These are phyloP conservation scores for Davidsoniella australis DNA, from an alignment of 2,329 filamentous ascomycete species.

Conservation along the genomic window DNA sequence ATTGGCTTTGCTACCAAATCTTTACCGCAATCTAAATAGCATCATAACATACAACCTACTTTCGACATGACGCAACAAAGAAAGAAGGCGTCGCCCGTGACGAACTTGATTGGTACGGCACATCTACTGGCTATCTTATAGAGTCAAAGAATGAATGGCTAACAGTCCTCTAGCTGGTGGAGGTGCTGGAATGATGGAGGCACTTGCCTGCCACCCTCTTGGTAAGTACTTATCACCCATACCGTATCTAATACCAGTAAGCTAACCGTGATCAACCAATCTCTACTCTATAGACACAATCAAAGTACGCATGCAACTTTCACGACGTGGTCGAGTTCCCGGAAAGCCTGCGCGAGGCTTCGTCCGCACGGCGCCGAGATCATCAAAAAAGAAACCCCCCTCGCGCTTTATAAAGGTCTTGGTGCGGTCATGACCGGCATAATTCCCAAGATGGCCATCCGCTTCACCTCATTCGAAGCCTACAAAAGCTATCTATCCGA, in stretches of 20 bases:
- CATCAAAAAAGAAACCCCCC: constrained; percentile 71
- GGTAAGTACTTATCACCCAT: constrained; percentile 33
- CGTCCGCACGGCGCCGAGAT: constrained; percentile 69
- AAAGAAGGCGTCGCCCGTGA: constrained; percentile 66
- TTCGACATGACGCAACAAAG: constrained; percentile 21
- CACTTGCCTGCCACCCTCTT: constrained; percentile 83
- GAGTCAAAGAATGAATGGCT: constrained; percentile 3
- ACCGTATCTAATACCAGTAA: constrained; percentile 7
- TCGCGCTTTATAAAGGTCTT: constrained; percentile 95
- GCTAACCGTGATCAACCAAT: constrained; percentile 3
- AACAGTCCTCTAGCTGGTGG: constrained; percentile 66
- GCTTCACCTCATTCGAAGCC: constrained; percentile 90
- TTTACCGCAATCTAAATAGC: too few relatives aligned
- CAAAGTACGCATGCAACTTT: constrained; percentile 99
- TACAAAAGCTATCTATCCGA: constrained; percentile 77
- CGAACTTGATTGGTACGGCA: constrained; percentile 66
- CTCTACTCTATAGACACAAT: constrained; percentile 52
- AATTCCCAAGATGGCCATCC: constrained; percentile 97
- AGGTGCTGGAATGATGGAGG: constrained; percentile 98
- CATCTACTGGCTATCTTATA: too few relatives aligned
- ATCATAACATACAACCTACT: neutral
- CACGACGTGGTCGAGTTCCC: constrained; percentile 62
- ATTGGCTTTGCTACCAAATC: neutral
- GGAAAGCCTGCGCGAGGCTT: constrained; percentile 82
- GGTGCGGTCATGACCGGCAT: constrained; percentile 92